phyloP scores from a whole-genome alignment of 495 filamentous ascomycete genomes.

The Ramalina intermedia region DNA sequence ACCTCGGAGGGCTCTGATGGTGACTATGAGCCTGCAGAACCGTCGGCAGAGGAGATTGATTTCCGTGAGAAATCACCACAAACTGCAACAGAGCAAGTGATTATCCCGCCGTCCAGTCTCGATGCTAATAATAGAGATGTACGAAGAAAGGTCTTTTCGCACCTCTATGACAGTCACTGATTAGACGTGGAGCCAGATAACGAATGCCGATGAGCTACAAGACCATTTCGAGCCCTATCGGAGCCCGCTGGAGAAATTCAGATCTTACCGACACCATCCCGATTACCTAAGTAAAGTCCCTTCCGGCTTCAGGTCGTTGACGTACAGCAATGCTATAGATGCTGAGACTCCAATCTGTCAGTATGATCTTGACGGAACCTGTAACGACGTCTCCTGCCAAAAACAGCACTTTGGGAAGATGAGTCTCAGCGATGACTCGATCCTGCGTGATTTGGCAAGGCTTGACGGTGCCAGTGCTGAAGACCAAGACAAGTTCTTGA shows the following conservation, averaged over 20 bases:
- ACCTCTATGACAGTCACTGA: not conserved
- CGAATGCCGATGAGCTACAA: not conserved
- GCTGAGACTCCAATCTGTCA: constrained; percentile 56
- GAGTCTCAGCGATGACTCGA: constrained; percentile 61
- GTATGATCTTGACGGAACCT: constrained; percentile 59
- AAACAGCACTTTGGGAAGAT: constrained; percentile 74
- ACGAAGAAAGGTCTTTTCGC: not conserved
- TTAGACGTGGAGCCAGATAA: not conserved
- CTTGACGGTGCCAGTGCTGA: constrained; percentile 56
- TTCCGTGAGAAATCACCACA: not conserved
- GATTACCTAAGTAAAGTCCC: constrained; percentile 51
- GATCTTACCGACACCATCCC: constrained; percentile 79
- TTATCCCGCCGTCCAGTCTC: not conserved
- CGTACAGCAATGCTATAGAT: constrained; percentile 81
- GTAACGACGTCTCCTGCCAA: constrained; percentile 54
- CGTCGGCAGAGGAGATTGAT: constrained; percentile 19
- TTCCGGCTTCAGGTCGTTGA: constrained; percentile 74
- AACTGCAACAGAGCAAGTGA: not conserved
- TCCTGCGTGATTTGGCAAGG: constrained; percentile 69
- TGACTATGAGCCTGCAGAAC: constrained; percentile 46
- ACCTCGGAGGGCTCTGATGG: constrained; percentile 23
- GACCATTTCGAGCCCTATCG: constrained; percentile 55
- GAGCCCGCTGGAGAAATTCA: constrained; percentile 70
- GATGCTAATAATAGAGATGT: constrained; percentile 1
- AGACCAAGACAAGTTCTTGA: constrained; percentile 55